Evolutionary conservation across 768 basidiomycete genomes (phyloP).

Genomic region (Sarcodon sp.): DNA sequence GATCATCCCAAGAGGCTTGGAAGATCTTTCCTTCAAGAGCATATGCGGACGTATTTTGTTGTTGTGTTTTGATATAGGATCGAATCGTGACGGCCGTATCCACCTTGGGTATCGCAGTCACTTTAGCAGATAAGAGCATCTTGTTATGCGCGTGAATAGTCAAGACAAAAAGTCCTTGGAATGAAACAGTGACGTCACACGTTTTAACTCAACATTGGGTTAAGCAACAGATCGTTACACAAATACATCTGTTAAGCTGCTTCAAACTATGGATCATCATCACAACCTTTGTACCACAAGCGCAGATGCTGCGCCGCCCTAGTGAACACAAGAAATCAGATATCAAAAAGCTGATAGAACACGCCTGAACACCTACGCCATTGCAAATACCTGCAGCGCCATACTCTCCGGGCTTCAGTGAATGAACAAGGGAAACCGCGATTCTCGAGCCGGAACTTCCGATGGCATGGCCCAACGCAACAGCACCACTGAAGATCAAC

Average conservation of each 20-base stretch:
- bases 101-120: background rate
- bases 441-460: constrained; percentile 94
- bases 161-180: background rate
- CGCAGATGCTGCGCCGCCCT: constrained; percentile 91
- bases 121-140: background rate
- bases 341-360: background rate
- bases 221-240: background rate
- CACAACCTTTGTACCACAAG: constrained; percentile 81
- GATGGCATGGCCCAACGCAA: constrained; percentile 92
- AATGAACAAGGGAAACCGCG: constrained; percentile 84
- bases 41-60: background rate
- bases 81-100: no score
- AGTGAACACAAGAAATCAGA: constrained; percentile 9
- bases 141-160: background rate
- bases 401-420: constrained; percentile 86
- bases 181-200: background rate
- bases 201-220: background rate
- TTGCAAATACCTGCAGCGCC: constrained; percentile 97
- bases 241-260: background rate
- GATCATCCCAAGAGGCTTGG: background rate
- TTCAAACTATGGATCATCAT: constrained; percentile 13
- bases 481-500: constrained; percentile 63
- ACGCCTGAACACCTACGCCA: constrained; percentile 46
- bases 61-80: no score
- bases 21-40: background rate